phyloP scores from a whole-genome alignment of 1,284 basidiomycete genomes.

The Irpex lacteus region DNA sequence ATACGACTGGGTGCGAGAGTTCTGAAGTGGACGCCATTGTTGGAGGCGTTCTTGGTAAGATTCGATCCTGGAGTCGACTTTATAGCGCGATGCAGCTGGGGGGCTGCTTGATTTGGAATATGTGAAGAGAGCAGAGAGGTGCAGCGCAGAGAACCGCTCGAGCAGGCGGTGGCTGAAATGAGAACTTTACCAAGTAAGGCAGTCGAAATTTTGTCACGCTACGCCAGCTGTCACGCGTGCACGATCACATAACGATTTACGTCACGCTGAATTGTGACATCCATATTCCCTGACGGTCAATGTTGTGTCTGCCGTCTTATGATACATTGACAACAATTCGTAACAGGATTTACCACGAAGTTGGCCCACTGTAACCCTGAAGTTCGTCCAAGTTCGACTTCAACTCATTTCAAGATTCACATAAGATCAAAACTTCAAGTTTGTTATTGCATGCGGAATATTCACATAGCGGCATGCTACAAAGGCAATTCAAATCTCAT shows the following conservation, averaged over 20 bases:
- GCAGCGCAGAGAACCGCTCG: not conserved
- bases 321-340: too few relatives aligned
- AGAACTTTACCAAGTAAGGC: not conserved
- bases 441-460: too few relatives aligned
- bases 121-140: not conserved
- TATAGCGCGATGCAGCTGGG: too few relatives aligned
- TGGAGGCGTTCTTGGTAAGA: not conserved
- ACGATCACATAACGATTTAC: not conserved
- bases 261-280: not conserved
- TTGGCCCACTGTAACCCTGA: too few relatives aligned
- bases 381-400: too few relatives aligned
- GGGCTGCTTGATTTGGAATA: too few relatives aligned
- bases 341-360: too few relatives aligned
- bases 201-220: conserved; percentile 5
- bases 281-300: not conserved
- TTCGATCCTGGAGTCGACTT: too few relatives aligned
- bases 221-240: not conserved
- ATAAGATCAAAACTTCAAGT: too few relatives aligned
- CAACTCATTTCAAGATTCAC: too few relatives aligned
- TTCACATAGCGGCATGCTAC: too few relatives aligned
- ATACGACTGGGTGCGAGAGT: conserved; percentile 62
- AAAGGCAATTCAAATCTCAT: too few relatives aligned
- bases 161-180: not conserved
- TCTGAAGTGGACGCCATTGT: conserved; percentile 29
- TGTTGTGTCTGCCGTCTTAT: not conserved